phyloP scores from a whole-genome alignment of 1,139 yeast genomes.

The Geotrichum macrosporum region DNA sequence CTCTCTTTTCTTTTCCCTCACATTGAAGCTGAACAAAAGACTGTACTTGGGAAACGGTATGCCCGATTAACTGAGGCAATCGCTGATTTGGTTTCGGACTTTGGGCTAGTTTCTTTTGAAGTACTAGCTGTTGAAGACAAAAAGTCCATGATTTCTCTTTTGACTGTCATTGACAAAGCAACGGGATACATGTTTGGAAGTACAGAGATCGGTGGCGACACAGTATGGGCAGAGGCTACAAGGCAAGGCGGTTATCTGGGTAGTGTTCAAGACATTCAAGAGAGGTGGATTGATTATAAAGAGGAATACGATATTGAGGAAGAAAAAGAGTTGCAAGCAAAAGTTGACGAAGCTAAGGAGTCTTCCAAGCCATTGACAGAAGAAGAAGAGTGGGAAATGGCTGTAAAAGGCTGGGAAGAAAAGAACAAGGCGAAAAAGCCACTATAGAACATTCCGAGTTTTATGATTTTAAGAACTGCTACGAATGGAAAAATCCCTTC shows the following conservation, averaged over 20 bases:
- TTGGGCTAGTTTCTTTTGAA: conserved; percentile 80
- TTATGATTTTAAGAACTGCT: too few relatives aligned
- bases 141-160: conserved; percentile 77
- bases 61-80: conserved; percentile 70
- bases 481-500: too few relatives aligned
- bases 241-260: conserved; percentile 62
- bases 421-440: conserved; percentile 27
- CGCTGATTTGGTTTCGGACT: conserved; percentile 81
- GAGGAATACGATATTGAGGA: conserved; percentile 67
- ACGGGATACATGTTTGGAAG: conserved; percentile 91
- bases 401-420: conserved; percentile 61
- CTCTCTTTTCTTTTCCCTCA: conserved; percentile 62
- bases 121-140: conserved; percentile 90
- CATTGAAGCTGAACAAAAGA: conserved; percentile 62
- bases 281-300: conserved; percentile 90
- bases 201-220: conserved; percentile 91
- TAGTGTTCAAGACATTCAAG: conserved; percentile 73
- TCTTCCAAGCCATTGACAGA: conserved; percentile 40
- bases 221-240: conserved; percentile 92
- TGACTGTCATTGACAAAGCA: conserved; percentile 79
- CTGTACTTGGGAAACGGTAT: conserved; percentile 58
- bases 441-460: too few relatives aligned
- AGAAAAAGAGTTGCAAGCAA: conserved; percentile 39
- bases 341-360: conserved; percentile 22
- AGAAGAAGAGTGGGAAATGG: conserved; percentile 69